These are phyloP conservation scores for Avena atlantica DNA, from an alignment of 176 grass and related monocot species.

Conservation along the genomic window DNA sequence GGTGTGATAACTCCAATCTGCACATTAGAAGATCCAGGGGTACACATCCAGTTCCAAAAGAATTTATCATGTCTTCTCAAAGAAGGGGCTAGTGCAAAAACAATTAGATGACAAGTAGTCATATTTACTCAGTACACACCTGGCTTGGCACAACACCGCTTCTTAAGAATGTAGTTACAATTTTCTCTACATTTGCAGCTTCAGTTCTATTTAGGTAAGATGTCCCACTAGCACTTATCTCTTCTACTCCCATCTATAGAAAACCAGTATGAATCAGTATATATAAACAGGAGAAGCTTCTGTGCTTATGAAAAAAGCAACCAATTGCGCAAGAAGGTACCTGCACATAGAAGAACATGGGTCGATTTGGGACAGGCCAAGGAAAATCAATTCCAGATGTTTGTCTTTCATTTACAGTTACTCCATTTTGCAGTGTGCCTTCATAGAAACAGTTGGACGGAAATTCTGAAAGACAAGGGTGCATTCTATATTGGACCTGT, in stretches of 20 bases:
- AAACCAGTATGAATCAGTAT: constrained; percentile 35
- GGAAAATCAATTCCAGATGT: constrained; percentile 95
- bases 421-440: constrained; percentile 98
- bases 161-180: constrained; percentile 96
- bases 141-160: constrained; percentile 98
- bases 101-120: neutral
- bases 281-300: constrained; percentile 2
- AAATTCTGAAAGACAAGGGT: constrained; percentile 96
- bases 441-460: constrained; percentile 99
- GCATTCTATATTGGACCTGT: constrained; percentile 99
- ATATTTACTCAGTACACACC: constrained; percentile 48
- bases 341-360: constrained; percentile 99
- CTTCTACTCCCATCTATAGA: constrained; percentile 99
- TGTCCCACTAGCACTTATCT: constrained; percentile 98
- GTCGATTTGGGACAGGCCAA: constrained; percentile 96
- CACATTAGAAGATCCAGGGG: constrained; percentile 44
- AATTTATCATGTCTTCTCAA: constrained; percentile 5
- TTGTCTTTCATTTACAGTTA: constrained; percentile 97
- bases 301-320: neutral
- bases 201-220: constrained; percentile 99
- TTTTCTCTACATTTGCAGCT: constrained; percentile 99
- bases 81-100: constrained; percentile 2
- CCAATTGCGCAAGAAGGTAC: constrained; percentile 44
- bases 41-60: neutral
- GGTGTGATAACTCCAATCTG: constrained; percentile 99